phyloP scores from a whole-genome alignment of 306 rosid genomes.

The Glycyrrhiza uralensis region DNA sequence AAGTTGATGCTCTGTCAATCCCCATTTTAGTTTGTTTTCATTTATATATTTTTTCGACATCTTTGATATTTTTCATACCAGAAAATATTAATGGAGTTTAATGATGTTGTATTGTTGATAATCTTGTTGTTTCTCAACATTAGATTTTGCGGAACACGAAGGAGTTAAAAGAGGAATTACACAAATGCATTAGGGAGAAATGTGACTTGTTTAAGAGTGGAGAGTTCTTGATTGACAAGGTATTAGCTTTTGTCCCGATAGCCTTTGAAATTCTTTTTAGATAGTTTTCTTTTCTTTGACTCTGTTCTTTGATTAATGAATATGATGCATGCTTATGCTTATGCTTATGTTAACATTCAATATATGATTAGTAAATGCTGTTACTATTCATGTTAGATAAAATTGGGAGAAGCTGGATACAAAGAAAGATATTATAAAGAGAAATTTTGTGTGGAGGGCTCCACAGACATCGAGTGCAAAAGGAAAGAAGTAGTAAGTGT shows the following conservation, averaged over 20 bases:
- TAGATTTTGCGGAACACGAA: constrained; percentile 42
- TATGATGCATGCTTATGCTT: not conserved
- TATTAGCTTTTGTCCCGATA: not conserved
- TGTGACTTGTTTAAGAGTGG: too few relatives aligned
- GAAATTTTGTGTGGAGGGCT: constrained; percentile 41
- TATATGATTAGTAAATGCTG: not conserved
- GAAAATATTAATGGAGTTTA: not conserved
- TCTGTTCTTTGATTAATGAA: not conserved
- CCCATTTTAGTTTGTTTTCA: not conserved
- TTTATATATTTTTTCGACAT: not conserved
- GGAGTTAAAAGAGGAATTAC: constrained; percentile 29
- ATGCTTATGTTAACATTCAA: not conserved
- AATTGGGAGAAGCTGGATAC: too few relatives aligned
- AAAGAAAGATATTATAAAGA: too few relatives aligned
- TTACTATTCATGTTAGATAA: too few relatives aligned
- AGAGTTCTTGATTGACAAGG: too few relatives aligned
- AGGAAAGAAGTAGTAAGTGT: constrained; percentile 44
- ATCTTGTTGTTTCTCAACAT: not conserved
- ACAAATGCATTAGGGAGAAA: constrained; percentile 4
- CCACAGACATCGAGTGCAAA: constrained; percentile 26
- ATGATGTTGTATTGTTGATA: not conserved
- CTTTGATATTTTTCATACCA: not conserved
- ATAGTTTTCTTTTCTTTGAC: not conserved
- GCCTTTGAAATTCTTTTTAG: not conserved
- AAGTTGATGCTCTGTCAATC: not conserved